Evolutionary conservation across 2,329 filamentous ascomycete species (phyloP), one percentile per base, ranked within the genome.

Genomic region (Hirsutella rhossiliensis): DNA sequence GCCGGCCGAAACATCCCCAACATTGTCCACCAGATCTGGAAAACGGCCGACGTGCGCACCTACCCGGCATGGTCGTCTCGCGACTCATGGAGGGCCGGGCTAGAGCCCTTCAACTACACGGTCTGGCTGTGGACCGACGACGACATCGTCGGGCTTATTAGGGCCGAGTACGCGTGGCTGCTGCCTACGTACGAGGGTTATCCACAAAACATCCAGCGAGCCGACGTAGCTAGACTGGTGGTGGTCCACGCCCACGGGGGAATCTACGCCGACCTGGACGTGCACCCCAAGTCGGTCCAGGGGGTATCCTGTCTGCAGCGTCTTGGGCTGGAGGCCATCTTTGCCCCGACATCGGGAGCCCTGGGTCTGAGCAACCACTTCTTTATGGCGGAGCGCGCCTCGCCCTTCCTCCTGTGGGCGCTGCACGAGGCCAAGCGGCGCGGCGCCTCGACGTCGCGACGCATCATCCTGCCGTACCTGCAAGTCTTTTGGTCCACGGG

Each of bases 401-500:
- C 52, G 2, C 38, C 47, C 15, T 50, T 56, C 8, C 43, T 56
- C 2, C 41, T 45, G n/a, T 52, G 48, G 50, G 42, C 50, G 3
- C 44, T 55, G 2, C 43, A 47, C 36, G 52, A 55, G 27, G 51
- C 51, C 8, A 53, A 54, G 19, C 48, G 50, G 11, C 47, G 52
- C 30, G 49, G 47, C 5, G 47, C 43, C 5, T 11, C 48, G 6
- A 15, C 37, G 1, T 47, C 51, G 11, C 43, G 34, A 3, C 43
- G 46, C 0, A 49, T 54, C 19, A 42, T 50, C 4, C 48, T 56
- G 3, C 54, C 54, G 0, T 56, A 56, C n/a, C 43, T 56, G 6
- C 46, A 43, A 13, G 52, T 56, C 0, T 54, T 56, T 36, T 56
- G 54, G 54, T 53, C 52, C 4, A 56, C 54, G 5, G 54, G 52